Evolutionary conservation across 2,329 filamentous ascomycete genomes (phyloP).

Genomic region (Raffaelea ambrosiae): DNA sequence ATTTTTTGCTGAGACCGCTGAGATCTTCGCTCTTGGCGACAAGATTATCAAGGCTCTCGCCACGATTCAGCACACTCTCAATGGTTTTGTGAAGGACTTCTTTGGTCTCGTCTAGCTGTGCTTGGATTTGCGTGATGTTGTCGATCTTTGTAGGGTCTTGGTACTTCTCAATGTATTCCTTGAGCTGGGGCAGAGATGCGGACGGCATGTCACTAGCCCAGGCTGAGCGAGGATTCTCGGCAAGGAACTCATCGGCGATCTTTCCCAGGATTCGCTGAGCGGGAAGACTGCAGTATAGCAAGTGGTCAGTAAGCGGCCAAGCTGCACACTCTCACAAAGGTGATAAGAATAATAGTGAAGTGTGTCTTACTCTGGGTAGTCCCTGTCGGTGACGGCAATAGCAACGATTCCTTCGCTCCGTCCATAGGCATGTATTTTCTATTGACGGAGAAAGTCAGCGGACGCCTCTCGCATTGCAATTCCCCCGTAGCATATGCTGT

Average conservation of each 20-base stretch:
- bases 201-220: conserved; percentile 43
- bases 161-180: conserved; percentile 66
- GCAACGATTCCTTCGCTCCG: conserved; percentile 67
- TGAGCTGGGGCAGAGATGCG: conserved; percentile 54
- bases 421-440: conserved; percentile 59
- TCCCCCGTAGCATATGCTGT: too few species aligned
- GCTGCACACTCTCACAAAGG: too few species aligned
- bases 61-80: conserved; percentile 75
- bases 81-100: conserved; percentile 96
- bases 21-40: conserved; percentile 89
- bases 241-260: conserved; percentile 77
- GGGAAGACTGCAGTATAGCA: conserved; percentile 39
- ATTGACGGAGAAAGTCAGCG: not conserved
- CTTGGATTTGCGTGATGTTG: conserved; percentile 91
- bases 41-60: conserved; percentile 92
- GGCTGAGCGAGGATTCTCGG: conserved; percentile 55
- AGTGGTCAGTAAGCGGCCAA: too few species aligned
- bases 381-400: conserved; percentile 68
- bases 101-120: conserved; percentile 95
- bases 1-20: conserved; percentile 93
- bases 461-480: too few species aligned
- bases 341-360: not conserved
- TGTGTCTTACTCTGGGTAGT: conserved; percentile 49
- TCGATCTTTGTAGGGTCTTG: conserved; percentile 83
- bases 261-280: conserved; percentile 84